phyloP scores from a whole-genome alignment of 225 moss, liverwort and hornwort genomes.

The Rhytidiadelphus loreus region DNA sequence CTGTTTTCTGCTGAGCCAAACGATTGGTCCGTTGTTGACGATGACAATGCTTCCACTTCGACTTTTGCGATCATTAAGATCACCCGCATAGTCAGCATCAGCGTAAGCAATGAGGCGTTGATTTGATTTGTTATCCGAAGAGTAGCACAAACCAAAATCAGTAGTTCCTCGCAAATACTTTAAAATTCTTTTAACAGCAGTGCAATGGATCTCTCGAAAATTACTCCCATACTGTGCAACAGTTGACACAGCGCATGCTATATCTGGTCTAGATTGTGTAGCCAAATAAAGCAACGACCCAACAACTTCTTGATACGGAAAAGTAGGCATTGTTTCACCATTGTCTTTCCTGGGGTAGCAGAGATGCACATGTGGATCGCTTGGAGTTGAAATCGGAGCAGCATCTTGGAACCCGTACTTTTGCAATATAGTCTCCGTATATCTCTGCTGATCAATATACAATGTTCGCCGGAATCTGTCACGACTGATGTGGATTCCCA shows the following conservation, averaged over 20 bases:
- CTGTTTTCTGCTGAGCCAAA: background rate
- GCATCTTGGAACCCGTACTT: background rate
- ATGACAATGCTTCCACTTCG: background rate
- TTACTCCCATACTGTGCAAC: background rate
- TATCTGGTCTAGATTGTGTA: background rate
- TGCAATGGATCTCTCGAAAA: no score
- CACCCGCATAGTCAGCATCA: background rate
- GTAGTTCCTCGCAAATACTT: no score
- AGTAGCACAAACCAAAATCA: no score
- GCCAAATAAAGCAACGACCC: background rate
- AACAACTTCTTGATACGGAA: background rate
- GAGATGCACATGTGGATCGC: background rate
- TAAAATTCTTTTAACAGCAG: no score
- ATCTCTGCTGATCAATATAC: background rate
- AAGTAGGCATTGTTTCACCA: background rate
- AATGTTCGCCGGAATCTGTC: rapidly evolving
- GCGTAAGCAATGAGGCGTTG: no score
- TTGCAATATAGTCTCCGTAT: background rate
- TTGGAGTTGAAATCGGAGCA: background rate
- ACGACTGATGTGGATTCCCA: background rate
- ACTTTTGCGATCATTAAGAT: background rate
- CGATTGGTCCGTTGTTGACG: background rate
- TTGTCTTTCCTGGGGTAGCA: background rate
- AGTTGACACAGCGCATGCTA: background rate
- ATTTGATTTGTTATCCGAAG: no score